These are phyloP conservation scores for Magnaporthiopsis poae DNA, from an alignment of 2,329 filamentous ascomycete genomes.

Conservation along the genomic window DNA sequence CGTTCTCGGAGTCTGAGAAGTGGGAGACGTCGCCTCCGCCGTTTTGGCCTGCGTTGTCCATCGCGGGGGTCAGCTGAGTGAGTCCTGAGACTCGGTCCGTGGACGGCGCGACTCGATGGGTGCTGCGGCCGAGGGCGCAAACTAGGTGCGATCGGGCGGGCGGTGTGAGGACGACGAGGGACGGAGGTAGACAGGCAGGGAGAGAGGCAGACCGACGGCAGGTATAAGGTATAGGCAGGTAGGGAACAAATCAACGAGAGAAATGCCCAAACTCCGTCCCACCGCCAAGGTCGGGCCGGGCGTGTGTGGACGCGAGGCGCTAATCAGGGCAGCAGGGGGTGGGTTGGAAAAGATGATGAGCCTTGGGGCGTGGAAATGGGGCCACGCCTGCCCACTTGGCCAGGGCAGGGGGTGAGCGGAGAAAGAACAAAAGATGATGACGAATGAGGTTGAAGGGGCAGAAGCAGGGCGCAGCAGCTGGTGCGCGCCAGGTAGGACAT, in stretches of 20 bases:
- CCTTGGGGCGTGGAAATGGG: slow-evolving; percentile 1
- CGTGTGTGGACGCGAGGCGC: no score
- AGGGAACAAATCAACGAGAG: no score
- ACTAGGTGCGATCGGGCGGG: neutral
- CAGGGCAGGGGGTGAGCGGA: neutral
- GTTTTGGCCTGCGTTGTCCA: slow-evolving; percentile 22
- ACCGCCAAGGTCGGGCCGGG: no score
- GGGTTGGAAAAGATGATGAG: neutral
- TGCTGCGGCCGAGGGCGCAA: slow-evolving; percentile 2
- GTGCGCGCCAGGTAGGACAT: no score
- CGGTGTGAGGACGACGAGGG: no score
- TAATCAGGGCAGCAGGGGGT: neutral
- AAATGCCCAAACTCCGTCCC: no score
- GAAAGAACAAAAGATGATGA: no score
- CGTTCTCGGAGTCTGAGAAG: slow-evolving; percentile 35
- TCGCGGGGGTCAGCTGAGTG: slow-evolving; percentile 14
- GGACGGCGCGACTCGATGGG: slow-evolving; percentile 13
- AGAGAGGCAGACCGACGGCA: no score
- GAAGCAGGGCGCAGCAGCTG: no score
- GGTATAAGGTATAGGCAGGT: no score
- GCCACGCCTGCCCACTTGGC: neutral
- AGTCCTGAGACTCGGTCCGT: slow-evolving; percentile 4
- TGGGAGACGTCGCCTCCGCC: slow-evolving; percentile 25
- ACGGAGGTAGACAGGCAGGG: no score
- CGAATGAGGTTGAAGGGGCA: no score